Conservation (phyloP, 108 stramenopile species). For the Fistulifera pelliculosa region DNA sequence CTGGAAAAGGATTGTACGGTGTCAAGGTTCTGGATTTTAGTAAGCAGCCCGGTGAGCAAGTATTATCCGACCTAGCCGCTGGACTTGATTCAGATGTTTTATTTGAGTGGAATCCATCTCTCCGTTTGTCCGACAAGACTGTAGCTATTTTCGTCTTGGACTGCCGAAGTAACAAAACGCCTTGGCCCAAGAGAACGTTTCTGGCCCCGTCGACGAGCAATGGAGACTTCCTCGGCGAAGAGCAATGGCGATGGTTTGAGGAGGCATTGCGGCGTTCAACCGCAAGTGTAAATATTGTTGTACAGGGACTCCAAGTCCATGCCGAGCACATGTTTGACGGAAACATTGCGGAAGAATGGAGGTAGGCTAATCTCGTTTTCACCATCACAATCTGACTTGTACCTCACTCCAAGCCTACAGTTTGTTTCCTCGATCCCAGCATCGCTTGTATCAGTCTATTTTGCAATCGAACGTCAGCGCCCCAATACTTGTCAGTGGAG, state of each 20-base stretch:
- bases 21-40: slow-evolving; percentile 77
- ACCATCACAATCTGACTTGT: not conserved
- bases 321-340: slow-evolving; percentile 45
- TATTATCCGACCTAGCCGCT: slow-evolving; percentile 53
- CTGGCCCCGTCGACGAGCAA: not conserved
- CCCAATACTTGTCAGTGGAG: slow-evolving; percentile 64
- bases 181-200: slow-evolving; percentile 22
- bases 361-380: not conserved
- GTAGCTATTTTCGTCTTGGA: slow-evolving; percentile 55
- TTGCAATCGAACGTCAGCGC: slow-evolving; percentile 44
- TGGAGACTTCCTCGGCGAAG: slow-evolving; percentile 51
- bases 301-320: slow-evolving; percentile 67
- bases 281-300: slow-evolving; percentile 56
- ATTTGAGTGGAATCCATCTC: slow-evolving; percentile 12
- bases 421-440: slow-evolving; percentile 41
- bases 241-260: slow-evolving; percentile 75
- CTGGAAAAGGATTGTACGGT: slow-evolving; percentile 66
- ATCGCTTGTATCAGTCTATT: slow-evolving; percentile 57
- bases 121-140: slow-evolving; percentile 8
- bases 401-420: too few species aligned
- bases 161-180: slow-evolving; percentile 47
- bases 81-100: slow-evolving; percentile 51
- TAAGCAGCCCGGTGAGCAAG: slow-evolving; percentile 1
- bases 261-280: slow-evolving; percentile 28
- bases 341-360: slow-evolving; percentile 68